phyloP scores from a whole-genome alignment of 2,329 filamentous ascomycete genomes.

The Trichoderma guizhouense region DNA sequence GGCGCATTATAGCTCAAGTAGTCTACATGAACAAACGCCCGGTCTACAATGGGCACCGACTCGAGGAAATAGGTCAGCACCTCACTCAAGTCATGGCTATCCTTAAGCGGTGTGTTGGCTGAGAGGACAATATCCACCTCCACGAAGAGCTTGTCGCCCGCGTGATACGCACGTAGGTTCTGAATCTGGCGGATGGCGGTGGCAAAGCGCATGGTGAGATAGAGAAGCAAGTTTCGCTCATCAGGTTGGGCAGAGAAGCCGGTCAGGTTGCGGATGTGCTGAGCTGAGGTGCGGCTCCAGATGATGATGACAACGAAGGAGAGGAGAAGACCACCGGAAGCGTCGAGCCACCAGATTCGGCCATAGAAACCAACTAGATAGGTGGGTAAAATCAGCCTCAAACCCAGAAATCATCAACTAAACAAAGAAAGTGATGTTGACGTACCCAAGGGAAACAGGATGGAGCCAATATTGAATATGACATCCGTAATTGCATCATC shows the following conservation, averaged over 20 bases:
- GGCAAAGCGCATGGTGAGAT: conserved; percentile 91
- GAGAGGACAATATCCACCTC: conserved; percentile 80
- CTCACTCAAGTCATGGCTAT: conserved; percentile 77
- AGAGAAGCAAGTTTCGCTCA: conserved; percentile 80
- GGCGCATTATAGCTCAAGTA: conserved; percentile 61
- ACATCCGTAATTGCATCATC: conserved; percentile 66
- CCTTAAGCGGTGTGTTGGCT: conserved; percentile 68
- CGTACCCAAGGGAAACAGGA: conserved; percentile 73
- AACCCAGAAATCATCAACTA: not conserved
- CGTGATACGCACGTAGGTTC: conserved; percentile 79
- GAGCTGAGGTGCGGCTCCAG: conserved; percentile 69
- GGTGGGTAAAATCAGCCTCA: not conserved
- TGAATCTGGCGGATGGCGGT: conserved; percentile 84
- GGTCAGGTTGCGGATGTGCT: conserved; percentile 77
- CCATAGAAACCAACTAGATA: conserved; percentile 65
- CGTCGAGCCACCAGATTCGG: conserved; percentile 80
- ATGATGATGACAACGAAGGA: conserved; percentile 75
- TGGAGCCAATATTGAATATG: conserved; percentile 86
- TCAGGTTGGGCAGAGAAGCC: conserved; percentile 76
- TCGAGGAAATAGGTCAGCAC: conserved; percentile 80
- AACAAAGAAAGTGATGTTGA: not conserved
- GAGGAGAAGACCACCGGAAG: conserved; percentile 73
- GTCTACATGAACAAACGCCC: conserved; percentile 67
- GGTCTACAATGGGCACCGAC: conserved; percentile 74
- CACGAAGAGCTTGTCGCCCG: conserved; percentile 80